Evolutionary conservation across 176 grass and related monocot genomes (phyloP).

Genomic region (Triticum aestivum): DNA sequence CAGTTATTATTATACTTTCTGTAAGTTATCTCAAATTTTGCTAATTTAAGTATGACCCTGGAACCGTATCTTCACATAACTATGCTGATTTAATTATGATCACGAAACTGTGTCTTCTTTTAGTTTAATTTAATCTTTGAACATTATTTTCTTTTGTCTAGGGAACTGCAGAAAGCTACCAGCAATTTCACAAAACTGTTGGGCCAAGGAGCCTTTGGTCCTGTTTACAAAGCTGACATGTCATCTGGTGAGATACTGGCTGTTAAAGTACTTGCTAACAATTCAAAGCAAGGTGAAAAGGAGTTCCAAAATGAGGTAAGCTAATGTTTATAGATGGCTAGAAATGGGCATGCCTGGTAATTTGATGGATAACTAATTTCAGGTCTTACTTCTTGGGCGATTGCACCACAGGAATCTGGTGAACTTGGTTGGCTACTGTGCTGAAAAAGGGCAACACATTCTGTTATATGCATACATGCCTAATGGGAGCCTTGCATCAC

Average conservation of each 20-base stretch:
- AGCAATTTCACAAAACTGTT: conserved; percentile 86
- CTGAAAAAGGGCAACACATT: conserved; percentile 89
- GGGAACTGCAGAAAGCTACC: conserved; percentile 91
- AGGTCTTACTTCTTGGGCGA: conserved; percentile 91
- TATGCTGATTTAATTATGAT: neutral
- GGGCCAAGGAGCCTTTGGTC: conserved; percentile 90
- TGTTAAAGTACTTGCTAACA: conserved; percentile 83
- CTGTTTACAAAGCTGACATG: conserved; percentile 93
- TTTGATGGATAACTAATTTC: conserved; percentile 35
- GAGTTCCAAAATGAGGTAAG: conserved; percentile 95
- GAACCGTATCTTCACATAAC: neutral
- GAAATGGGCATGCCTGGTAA: conserved; percentile 20
- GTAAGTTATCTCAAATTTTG: neutral
- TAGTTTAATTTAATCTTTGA: neutral
- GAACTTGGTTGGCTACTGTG: conserved; percentile 97
- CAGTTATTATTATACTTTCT: neutral
- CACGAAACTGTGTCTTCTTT: neutral
- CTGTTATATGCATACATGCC: conserved; percentile 96
- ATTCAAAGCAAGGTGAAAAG: conserved; percentile 95
- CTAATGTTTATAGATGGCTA: conserved; percentile 12
- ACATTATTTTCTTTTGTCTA: conserved; percentile 29
- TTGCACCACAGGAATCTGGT: conserved; percentile 98
- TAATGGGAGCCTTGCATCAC: conserved; percentile 88
- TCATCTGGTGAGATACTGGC: conserved; percentile 86
- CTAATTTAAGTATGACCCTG: neutral